Evolutionary conservation across 352 stramenopile genomes (phyloP).

Genomic region (Globisporangium uncinulatum): DNA sequence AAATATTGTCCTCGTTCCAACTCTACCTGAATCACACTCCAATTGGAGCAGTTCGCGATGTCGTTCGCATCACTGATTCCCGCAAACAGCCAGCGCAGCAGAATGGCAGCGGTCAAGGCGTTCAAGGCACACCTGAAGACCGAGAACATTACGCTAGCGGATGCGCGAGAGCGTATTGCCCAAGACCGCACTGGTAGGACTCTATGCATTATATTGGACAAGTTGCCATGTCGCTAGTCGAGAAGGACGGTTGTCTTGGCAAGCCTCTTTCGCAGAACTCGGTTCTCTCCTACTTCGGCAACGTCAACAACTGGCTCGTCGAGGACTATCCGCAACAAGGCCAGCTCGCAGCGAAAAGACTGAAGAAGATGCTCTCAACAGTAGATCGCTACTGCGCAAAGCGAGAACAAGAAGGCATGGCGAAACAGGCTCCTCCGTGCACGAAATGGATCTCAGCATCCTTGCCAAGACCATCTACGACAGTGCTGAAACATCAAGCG

Average conservation of each 20-base stretch:
- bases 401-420: background rate
- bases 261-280: conserved; percentile 3
- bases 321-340: background rate
- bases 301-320: conserved; percentile 13
- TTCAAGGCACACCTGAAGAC: background rate
- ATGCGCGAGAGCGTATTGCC: background rate
- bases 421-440: background rate
- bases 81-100: background rate
- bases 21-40: background rate
- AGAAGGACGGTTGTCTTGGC: background rate
- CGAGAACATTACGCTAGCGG: background rate
- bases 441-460: background rate
- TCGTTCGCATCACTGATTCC: background rate
- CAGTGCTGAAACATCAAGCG: background rate
- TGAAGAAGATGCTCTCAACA: background rate
- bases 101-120: background rate
- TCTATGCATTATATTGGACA: conserved; percentile 1
- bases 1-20: background rate
- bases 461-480: background rate
- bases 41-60: background rate
- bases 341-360: background rate
- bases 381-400: conserved; percentile 2
- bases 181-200: background rate
- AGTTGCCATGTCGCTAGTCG: background rate
- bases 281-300: conserved; percentile 11